These are phyloP conservation scores for Cryptosporidium baileyi DNA, from an alignment of 169 alveolate genomes.

Conservation along the genomic window DNA sequence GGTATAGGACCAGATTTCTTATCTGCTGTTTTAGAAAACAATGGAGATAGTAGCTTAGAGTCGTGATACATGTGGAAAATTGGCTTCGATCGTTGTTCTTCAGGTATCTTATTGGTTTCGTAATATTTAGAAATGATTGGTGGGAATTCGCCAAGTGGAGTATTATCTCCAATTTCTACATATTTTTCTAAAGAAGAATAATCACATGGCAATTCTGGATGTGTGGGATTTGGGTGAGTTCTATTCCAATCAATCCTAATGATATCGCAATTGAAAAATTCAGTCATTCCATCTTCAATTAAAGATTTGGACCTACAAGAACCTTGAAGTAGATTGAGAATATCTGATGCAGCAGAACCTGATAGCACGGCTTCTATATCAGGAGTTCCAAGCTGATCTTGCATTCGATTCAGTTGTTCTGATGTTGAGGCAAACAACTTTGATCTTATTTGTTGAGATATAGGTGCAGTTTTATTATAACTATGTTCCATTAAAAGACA, in stretches of 20 bases:
- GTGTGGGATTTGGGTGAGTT: constrained; percentile 66
- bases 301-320: constrained; percentile 63
- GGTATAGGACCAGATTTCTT: constrained; percentile 51
- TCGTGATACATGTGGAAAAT: constrained; percentile 42
- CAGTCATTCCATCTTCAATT: constrained; percentile 70
- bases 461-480: constrained; percentile 59
- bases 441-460: constrained; percentile 56
- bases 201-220: constrained; percentile 66
- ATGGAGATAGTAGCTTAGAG: constrained; percentile 32
- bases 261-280: constrained; percentile 62
- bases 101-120: constrained; percentile 42
- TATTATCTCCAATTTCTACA: constrained; percentile 54
- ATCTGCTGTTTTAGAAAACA: constrained; percentile 14
- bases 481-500: constrained; percentile 63
- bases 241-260: constrained; percentile 66
- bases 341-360: constrained; percentile 59
- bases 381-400: constrained; percentile 60
- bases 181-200: constrained; percentile 55
- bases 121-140: constrained; percentile 33
- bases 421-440: constrained; percentile 52
- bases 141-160: constrained; percentile 70
- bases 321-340: constrained; percentile 54
- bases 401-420: constrained; percentile 62
- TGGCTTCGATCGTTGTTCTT: constrained; percentile 45
- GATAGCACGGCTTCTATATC: constrained; percentile 38